A percentile compares a stretch with the other conserved stretches of the same genome.
Evolutionary conservation across 31 red algal species (phyloP).

Genomic region (Pterothamnion heteromorphum): DNA sequence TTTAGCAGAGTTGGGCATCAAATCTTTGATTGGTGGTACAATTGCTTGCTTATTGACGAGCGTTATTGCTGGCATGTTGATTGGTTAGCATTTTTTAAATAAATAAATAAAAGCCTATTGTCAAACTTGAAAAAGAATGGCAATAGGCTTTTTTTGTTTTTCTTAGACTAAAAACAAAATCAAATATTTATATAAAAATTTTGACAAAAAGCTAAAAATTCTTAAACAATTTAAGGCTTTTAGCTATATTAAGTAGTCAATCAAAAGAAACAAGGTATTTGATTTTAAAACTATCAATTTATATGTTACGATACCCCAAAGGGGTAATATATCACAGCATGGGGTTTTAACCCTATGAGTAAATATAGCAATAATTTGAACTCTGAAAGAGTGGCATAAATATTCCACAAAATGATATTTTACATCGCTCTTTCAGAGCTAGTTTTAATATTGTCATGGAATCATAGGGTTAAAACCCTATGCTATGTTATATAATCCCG

Average conservation of each 20-base stretch:
- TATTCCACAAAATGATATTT: too few relatives aligned
- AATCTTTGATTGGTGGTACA: conserved; percentile 25
- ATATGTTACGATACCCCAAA: too few relatives aligned
- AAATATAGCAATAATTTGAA: too few relatives aligned
- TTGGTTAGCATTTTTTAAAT: neutral
- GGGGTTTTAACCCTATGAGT: too few relatives aligned
- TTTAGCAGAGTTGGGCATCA: neutral
- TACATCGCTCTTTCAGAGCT: too few relatives aligned
- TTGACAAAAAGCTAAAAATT: neutral
- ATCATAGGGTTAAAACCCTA: too few relatives aligned
- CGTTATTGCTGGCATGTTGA: neutral
- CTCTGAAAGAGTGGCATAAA: too few relatives aligned
- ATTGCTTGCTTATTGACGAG: conserved; percentile 7
- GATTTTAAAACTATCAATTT: too few relatives aligned
- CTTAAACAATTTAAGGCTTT: neutral
- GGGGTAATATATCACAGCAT: too few relatives aligned
- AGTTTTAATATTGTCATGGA: too few relatives aligned
- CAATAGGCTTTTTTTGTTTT: neutral
- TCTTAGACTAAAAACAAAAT: neutral
- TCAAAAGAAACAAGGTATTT: too few relatives aligned
- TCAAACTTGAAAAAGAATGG: neutral
- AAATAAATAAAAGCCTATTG: neutral
- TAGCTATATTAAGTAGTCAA: neutral
- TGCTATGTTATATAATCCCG: too few relatives aligned
- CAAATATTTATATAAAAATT: neutral